Conservation (phyloP, 371 early-diverging fungal genomes). For the Mucor velutinosus region DNA sequence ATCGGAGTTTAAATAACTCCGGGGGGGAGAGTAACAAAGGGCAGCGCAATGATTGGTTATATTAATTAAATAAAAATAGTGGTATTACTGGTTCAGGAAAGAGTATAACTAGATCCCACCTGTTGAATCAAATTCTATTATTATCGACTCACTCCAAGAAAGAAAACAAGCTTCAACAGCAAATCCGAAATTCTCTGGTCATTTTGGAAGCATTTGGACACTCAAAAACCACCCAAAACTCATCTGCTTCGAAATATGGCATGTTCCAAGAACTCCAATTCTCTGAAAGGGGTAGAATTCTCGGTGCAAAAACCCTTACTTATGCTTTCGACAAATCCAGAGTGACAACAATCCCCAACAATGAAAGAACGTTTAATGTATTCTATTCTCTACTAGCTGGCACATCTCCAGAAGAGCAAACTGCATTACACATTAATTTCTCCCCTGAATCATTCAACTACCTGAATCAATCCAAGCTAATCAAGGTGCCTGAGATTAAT, state of each 20-base stretch:
- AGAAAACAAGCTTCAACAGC: conserved; percentile 62
- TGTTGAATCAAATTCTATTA: conserved; percentile 63
- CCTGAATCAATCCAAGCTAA: conserved; percentile 44
- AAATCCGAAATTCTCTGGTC: conserved; percentile 54
- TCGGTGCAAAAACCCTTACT: conserved; percentile 78
- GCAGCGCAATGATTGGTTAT: conserved; percentile 22
- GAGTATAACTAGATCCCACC: conserved; percentile 62
- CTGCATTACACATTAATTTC: conserved; percentile 57
- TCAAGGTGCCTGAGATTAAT: conserved; percentile 36
- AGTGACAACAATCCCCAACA: conserved; percentile 57
- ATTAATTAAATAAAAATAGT: conserved; percentile 31
- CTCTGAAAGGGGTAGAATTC: conserved; percentile 72
- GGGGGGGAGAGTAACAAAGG: conserved; percentile 12
- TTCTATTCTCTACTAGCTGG: conserved; percentile 79
- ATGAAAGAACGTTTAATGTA: conserved; percentile 81
- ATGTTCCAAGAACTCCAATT: conserved; percentile 85
- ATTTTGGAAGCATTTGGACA: conserved; percentile 74
- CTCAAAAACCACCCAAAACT: conserved; percentile 59
- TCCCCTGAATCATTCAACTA: conserved; percentile 55
- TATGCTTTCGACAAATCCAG: conserved; percentile 83
- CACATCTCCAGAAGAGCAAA: conserved; percentile 57
- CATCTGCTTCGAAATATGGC: conserved; percentile 71
- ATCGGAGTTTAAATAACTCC: not conserved
- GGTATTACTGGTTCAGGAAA: conserved; percentile 82
- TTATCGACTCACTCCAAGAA: conserved; percentile 60